Evolutionary conservation across 352 stramenopile genomes (phyloP).

Genomic region (Globisporangium canariense): DNA sequence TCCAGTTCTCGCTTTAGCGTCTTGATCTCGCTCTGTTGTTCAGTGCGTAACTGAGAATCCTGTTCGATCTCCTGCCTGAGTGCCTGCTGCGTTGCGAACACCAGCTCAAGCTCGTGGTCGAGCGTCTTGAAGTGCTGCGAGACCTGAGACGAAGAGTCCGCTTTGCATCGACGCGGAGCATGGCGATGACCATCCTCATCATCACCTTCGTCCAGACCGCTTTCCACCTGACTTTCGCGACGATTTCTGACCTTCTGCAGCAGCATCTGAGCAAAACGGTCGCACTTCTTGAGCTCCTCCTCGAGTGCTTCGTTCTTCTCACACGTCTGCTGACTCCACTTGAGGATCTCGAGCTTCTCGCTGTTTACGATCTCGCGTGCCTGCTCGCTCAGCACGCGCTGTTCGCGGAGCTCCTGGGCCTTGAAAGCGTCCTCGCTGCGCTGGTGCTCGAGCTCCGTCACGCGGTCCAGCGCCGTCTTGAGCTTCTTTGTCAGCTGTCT

Average conservation of each 20-base stretch:
- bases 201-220: neutral
- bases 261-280: constrained; percentile 18
- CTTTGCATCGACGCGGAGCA: neutral
- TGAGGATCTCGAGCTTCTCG: constrained; percentile 59
- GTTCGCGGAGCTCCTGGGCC: constrained; percentile 39
- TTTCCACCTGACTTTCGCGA: neutral
- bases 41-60: constrained; percentile 17
- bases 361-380: constrained; percentile 55
- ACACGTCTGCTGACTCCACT: constrained; percentile 60
- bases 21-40: constrained; percentile 20
- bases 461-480: constrained; percentile 22
- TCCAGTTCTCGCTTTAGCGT: constrained; percentile 31
- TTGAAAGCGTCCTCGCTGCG: constrained; percentile 30
- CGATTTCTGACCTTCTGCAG: constrained; percentile 24
- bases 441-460: constrained; percentile 40
- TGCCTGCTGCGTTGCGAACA: constrained; percentile 21
- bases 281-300: constrained; percentile 31
- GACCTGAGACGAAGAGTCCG: neutral
- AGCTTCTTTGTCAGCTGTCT: constrained; percentile 37
- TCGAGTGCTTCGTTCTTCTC: constrained; percentile 46
- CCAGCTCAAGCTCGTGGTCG: constrained; percentile 21
- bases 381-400: constrained; percentile 45
- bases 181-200: neutral
- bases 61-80: constrained; percentile 24
- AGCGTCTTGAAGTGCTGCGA: constrained; percentile 16